Base-by-base conservation (phyloP, 2,329 filamentous ascomycete species). In the Pestalotiopsis sp. region DNA sequence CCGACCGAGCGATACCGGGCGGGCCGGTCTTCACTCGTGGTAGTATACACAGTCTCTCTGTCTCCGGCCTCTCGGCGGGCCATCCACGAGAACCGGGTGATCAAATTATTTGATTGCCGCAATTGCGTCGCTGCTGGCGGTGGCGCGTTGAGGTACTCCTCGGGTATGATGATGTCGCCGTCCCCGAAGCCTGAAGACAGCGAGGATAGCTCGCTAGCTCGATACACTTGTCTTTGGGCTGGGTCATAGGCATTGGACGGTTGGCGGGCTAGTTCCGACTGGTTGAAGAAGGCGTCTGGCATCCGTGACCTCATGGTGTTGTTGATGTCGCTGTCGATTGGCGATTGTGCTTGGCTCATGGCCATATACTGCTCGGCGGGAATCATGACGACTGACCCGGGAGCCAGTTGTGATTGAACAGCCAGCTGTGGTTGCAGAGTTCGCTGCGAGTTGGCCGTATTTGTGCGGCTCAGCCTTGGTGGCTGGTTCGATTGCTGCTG, bases 151-250 rank as follows among this genome's bases (percentile, higher is more conserved):
- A 67, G 38, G 17, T 49, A 73, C 64, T 66, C 75, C 36, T 77
- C 79, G 5, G 82, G 82, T 31, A 86, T 77, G 39, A 88, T 83
- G 36, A 90, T 87, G 59, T 90, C 86, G 27, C 85, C 87, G 73
- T 91, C 88, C 20, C 89, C 89, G 70, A 91, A 91, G 6, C 88
- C 89, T 0, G 89, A 91, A 0, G 89, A 91, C 3, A 91, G 80
- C 0, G 88, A 91, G 0, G 89, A 90, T 39, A 89, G 73, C 62
- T 85, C 84, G 69, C 86, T 88, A 3, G 79, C 75, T 7, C 83
- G 81, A 39, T 83, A 82, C 2, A 77, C 77, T 68, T 79, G 78
- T 41, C 79, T 76, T 38, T 75, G 76, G 4, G 73, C 64, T 14
- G 79, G 76, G 23, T 80, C 77, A 69, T 81, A 81, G 3, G 78